Evolutionary conservation across 345 rosid genomes (phyloP), one percentile per base, ranked within the genome.

Genomic region (Arabis hirsuta): DNA sequence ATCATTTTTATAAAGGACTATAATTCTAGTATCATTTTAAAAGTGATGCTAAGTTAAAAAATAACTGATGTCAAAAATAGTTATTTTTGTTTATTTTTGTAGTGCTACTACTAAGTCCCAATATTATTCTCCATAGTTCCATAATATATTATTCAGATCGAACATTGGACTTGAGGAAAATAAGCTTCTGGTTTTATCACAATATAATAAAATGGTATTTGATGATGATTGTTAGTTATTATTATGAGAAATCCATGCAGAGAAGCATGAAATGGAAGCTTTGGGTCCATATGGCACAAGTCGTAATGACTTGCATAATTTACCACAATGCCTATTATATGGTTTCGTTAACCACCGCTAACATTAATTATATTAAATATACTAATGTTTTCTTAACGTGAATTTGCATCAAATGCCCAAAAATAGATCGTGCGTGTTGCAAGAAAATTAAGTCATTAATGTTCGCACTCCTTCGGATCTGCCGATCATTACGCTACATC

Each of bases 371-470:
- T 22, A 32, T 31, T 34, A 32, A 34, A 47, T 14, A 12, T 3
- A 26, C n/a, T 16, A 53, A 43, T 43, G 47, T 32, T 54, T 38
- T 55, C 6, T 46, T 34, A 54, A 55, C 57, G 48, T 62, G 29
- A 62, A 9, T 43, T 47, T 46, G 32, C 64, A 34, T 55, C 57
- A 64, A 64, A 57, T 26, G 42, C 53, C 52, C 43, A 24, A 29
- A 47, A 65, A 39, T 29, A 65, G 65, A 73, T 73, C 52, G 65
- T 57, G 66, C 29, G 9, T 29, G 65, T 47, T 73, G 51, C 72
- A 65, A 34, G 8, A 8, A 24, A 36, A 55, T 55, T 39, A 43
- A 73, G 22, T 42, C 22, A 65, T 48, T 56, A 65, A 65, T 47
- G 38, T 47, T 57, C 66, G 29, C 60, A 47, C 27, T 64, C 42